These are phyloP conservation scores for Spizellomyces sp. DNA, from an alignment of 192 early-diverging fungal species.

Conservation along the genomic window DNA sequence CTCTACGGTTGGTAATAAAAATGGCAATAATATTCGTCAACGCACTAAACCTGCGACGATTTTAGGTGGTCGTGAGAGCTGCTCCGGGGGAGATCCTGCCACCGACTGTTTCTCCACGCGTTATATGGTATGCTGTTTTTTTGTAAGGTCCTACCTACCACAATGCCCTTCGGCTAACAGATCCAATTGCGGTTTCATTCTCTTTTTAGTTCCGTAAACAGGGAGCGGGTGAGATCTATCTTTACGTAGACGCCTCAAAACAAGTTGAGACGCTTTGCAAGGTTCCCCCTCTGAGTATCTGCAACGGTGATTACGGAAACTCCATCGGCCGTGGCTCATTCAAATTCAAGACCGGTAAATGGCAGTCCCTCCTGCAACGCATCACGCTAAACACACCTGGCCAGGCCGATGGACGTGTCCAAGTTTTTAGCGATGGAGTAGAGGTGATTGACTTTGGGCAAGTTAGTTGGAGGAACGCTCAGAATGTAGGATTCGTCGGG, in stretches of 20 bases:
- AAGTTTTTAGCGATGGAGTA: slow-evolving; percentile 26
- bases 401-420: slow-evolving; percentile 23
- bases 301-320: slow-evolving; percentile 53
- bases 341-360: slow-evolving; percentile 45
- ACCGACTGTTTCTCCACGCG: slow-evolving; percentile 60
- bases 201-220: slow-evolving; percentile 44
- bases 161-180: not conserved
- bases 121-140: slow-evolving; percentile 40
- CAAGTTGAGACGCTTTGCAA: slow-evolving; percentile 29
- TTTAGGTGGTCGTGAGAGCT: slow-evolving; percentile 40
- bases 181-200: too few relatives aligned
- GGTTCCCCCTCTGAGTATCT: slow-evolving; percentile 47
- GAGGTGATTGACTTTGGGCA: slow-evolving; percentile 27
- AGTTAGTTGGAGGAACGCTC: slow-evolving; percentile 7
- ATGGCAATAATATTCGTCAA: not conserved
- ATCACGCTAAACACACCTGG: slow-evolving; percentile 41
- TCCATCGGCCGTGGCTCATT: slow-evolving; percentile 57
- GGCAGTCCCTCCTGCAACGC: slow-evolving; percentile 48
- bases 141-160: slow-evolving; percentile 25
- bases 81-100: slow-evolving; percentile 55
- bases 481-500: slow-evolving; percentile 31
- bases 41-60: too few relatives aligned
- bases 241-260: slow-evolving; percentile 34
- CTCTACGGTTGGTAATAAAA: slow-evolving; percentile 37
- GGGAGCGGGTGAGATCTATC: slow-evolving; percentile 56